These are phyloP conservation scores for Paramarasmius palmivorus DNA, from an alignment of 1,284 basidiomycete species.

Conservation along the genomic window DNA sequence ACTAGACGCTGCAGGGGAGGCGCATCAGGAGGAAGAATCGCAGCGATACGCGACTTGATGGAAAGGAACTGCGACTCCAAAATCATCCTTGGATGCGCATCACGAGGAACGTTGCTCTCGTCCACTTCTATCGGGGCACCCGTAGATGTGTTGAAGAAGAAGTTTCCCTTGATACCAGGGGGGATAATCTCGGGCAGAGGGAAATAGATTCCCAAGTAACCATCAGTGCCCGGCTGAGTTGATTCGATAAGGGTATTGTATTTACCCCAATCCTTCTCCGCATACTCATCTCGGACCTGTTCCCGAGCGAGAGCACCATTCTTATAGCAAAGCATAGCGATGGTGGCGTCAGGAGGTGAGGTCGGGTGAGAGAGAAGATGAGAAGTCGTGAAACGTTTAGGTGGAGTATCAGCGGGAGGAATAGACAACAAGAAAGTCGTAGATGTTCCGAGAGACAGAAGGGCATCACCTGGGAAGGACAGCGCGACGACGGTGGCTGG, in stretches of 20 bases:
- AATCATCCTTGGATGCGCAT: conserved; percentile 77
- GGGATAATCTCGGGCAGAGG: conserved; percentile 86
- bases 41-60: conserved; percentile 67
- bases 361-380: conserved; percentile 76
- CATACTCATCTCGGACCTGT: conserved; percentile 73
- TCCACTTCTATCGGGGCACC: conserved; percentile 28
- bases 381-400: conserved; percentile 71
- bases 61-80: conserved; percentile 86
- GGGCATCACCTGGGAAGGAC: conserved; percentile 80
- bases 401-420: conserved; percentile 56
- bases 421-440: conserved; percentile 86
- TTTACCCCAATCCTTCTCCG: conserved; percentile 61
- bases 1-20: conserved; percentile 69
- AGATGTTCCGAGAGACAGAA: conserved; percentile 90
- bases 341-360: conserved; percentile 50
- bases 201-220: conserved; percentile 71
- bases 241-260: conserved; percentile 73
- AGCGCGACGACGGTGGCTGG: conserved; percentile 85
- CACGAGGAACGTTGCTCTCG: conserved; percentile 41
- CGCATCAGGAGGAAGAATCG: conserved; percentile 63
- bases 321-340: conserved; percentile 84
- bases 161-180: conserved; percentile 66
- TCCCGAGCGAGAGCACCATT: conserved; percentile 85
- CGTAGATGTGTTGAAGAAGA: conserved; percentile 49
- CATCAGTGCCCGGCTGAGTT: conserved; percentile 60